Conservation (phyloP, 495 filamentous ascomycete genomes). For the Copromyces sp. region DNA sequence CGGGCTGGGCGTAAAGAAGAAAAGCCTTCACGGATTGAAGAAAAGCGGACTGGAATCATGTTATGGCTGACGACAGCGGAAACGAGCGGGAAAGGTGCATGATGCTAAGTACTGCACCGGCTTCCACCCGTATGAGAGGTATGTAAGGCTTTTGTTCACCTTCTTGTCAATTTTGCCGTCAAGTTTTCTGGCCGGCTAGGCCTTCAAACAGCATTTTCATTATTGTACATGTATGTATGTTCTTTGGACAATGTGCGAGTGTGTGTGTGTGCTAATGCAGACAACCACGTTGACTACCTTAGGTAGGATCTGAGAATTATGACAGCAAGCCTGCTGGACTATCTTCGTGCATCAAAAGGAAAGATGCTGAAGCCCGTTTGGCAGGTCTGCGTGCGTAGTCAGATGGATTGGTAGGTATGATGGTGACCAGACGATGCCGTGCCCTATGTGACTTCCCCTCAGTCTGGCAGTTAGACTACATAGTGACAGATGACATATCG, state of each 20-base stretch:
- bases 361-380: background rate
- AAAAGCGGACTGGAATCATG: background rate
- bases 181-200: background rate
- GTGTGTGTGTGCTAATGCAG: constrained; percentile 10
- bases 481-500: background rate
- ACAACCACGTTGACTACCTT: background rate
- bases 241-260: constrained; percentile 5
- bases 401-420: background rate
- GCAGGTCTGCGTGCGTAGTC: background rate
- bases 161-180: background rate
- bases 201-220: background rate
- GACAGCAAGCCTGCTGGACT: background rate
- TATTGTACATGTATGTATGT: background rate
- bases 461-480: background rate
- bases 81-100: constrained; percentile 19
- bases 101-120: constrained; percentile 22
- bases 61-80: constrained; percentile 4
- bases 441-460: background rate
- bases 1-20: background rate
- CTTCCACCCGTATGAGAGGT: background rate
- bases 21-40: background rate
- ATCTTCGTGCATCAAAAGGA: background rate
- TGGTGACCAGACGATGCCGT: background rate
- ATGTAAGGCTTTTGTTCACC: background rate
- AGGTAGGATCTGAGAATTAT: background rate